Percentiles rank a stretch among this genome's conserved stretches.
These are phyloP conservation scores for Moringa oleifera DNA, from an alignment of 345 rosid species.

Conservation along the genomic window DNA sequence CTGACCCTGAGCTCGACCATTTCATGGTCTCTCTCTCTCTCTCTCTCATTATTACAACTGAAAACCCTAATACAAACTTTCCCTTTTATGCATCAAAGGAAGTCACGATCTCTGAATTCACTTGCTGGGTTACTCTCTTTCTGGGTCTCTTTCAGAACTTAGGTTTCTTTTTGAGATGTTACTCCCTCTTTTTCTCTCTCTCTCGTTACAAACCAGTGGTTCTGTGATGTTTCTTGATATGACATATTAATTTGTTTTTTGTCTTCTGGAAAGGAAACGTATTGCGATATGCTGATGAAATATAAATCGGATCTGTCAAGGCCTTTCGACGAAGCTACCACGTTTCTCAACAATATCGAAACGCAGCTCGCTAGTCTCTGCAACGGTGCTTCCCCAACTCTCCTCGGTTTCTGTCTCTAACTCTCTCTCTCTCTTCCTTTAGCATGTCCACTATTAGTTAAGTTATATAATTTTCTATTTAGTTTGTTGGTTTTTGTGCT, in stretches of 20 bases:
- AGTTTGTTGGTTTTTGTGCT: constrained; percentile 26
- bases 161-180: neutral
- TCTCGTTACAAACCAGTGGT: too few species aligned
- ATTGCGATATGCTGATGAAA: neutral
- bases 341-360: neutral
- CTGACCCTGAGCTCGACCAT: constrained; percentile 61
- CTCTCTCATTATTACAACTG: neutral
- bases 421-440: constrained; percentile 1
- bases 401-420: neutral
- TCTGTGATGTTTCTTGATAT: too few species aligned
- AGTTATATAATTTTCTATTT: too few species aligned
- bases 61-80: neutral
- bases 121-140: too few species aligned
- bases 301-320: neutral
- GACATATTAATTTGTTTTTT: too few species aligned
- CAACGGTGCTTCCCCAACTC: neutral
- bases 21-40: constrained; percentile 42
- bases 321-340: neutral
- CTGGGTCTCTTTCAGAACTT: neutral
- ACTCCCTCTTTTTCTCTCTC: too few species aligned
- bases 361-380: neutral
- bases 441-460: neutral
- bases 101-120: too few species aligned
- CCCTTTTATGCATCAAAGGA: neutral
- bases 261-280: neutral